These are phyloP conservation scores for Tilletia indica DNA, from an alignment of 1,284 basidiomycete species.

Conservation along the genomic window DNA sequence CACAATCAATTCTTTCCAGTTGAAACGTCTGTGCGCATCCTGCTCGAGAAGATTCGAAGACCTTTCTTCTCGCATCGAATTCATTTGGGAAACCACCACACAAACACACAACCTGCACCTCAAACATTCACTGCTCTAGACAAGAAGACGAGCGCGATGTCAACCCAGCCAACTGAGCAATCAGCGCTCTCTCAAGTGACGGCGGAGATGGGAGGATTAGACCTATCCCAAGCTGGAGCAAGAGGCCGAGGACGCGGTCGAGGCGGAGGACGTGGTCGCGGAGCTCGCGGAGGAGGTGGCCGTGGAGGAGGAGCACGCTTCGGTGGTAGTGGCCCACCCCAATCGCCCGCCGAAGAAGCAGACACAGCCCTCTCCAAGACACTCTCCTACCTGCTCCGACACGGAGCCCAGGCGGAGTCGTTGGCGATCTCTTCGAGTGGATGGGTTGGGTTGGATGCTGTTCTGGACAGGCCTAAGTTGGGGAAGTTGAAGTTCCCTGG, in stretches of 20 bases:
- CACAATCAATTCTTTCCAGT: too few relatives aligned
- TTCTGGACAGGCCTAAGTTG: conserved; percentile 38
- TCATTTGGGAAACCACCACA: too few relatives aligned
- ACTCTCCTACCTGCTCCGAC: conserved; percentile 77
- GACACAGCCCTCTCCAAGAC: conserved; percentile 68
- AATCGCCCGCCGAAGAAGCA: conserved; percentile 3
- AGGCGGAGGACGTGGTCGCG: not conserved
- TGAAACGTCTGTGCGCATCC: too few relatives aligned
- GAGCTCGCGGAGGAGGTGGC: not conserved
- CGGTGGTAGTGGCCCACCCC: not conserved
- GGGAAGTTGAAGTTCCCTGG: conserved; percentile 41
- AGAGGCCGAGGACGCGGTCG: conserved; percentile 9
- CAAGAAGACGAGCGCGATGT: too few relatives aligned
- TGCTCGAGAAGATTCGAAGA: too few relatives aligned
- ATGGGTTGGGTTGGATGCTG: conserved; percentile 69
- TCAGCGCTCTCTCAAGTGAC: too few relatives aligned
- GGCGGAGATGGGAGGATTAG: too few relatives aligned
- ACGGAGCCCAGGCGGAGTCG: conserved; percentile 75
- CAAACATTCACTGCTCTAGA: too few relatives aligned
- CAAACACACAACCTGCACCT: too few relatives aligned
- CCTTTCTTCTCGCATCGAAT: too few relatives aligned
- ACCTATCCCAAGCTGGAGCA: not conserved
- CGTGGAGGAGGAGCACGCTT: not conserved
- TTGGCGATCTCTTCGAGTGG: conserved; percentile 75
- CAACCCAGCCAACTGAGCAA: too few relatives aligned